Percentiles rank a stretch among this genome's conserved stretches.
Evolutionary conservation across 1,139 yeast genomes (phyloP).

Genomic region (Kurtzmaniella quercitrusa): DNA sequence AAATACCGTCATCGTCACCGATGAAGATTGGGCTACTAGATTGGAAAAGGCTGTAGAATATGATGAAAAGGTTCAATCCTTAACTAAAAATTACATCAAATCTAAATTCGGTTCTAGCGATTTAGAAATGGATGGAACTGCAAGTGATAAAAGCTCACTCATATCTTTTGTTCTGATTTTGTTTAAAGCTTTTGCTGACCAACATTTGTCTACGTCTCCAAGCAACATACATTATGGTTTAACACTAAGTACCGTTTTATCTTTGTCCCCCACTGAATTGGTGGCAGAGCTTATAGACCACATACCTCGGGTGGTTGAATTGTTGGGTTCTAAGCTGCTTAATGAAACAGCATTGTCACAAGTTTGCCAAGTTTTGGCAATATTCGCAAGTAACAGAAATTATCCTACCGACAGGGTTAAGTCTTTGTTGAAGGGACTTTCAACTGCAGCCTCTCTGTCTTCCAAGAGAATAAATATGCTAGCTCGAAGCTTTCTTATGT

Average conservation of each 20-base stretch:
- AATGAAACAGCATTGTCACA: slow-evolving; percentile 32
- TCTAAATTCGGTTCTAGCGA: slow-evolving; percentile 12
- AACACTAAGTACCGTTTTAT: slow-evolving; percentile 27
- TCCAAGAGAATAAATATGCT: slow-evolving; percentile 24
- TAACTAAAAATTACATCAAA: slow-evolving; percentile 26
- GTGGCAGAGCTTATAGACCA: slow-evolving; percentile 19
- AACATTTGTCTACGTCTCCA: slow-evolving; percentile 13
- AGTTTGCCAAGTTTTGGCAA: slow-evolving; percentile 50
- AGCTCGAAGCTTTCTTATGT: slow-evolving; percentile 44
- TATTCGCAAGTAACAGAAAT: slow-evolving; percentile 47
- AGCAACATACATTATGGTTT: slow-evolving; percentile 22
- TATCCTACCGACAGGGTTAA: slow-evolving; percentile 12
- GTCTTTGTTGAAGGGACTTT: slow-evolving; percentile 4
- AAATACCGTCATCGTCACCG: slow-evolving; percentile 56
- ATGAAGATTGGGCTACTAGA: slow-evolving; percentile 72
- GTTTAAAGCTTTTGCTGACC: slow-evolving; percentile 27
- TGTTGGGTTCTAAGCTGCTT: slow-evolving; percentile 20
- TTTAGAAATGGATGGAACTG: slow-evolving; percentile 13
- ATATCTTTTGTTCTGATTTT: slow-evolving; percentile 17
- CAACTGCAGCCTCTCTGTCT: slow-evolving; percentile 7
- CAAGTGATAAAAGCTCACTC: slow-evolving; percentile 4
- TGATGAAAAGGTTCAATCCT: slow-evolving; percentile 49
- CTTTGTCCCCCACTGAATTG: slow-evolving; percentile 31
- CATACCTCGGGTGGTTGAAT: slow-evolving; percentile 17
- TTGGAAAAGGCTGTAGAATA: slow-evolving; percentile 67